Base-by-base conservation (phyloP, 495 filamentous ascomycete genomes). In the Aspergillus nanangensis region DNA sequence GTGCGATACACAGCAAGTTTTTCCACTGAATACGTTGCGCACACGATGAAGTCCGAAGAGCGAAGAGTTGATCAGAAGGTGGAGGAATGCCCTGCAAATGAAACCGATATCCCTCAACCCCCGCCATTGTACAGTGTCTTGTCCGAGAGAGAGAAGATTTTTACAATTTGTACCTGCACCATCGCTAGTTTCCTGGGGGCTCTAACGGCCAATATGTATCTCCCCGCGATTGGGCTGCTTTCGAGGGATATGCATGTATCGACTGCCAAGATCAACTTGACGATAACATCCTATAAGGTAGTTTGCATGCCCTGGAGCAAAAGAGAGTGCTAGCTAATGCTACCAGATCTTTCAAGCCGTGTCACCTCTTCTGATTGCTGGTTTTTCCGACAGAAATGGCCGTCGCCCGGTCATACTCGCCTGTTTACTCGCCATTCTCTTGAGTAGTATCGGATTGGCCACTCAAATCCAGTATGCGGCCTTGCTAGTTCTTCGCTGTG, bases 321-420 rank as follows among this genome's bases (percentile, higher is more conserved):
- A n/a, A n/a, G n/a, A n/a, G n/a, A n/a, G n/a, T n/a, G n/a, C n/a
- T n/a, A n/a, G n/a, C n/a, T n/a, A n/a, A n/a, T n/a, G n/a, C n/a
- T n/a, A n/a, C n/a, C 39, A 73, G 68, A 69, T 78, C 11, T 67
- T 76, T 19, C 74, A 78, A 57, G 76, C 65, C 7, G 45, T 81
- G 5, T 62, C 69, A 3, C 75, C 77, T 2, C 63, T 65, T 0
- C 62, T 81, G 42, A 65, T 71, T 4, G 75, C 60, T 7, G 59
- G 56, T 11, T 69, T 78, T 32, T 69, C 75, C 1, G 77, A 81
- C 52, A 51, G 44, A 8, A 42, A 67, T n/a, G 76, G 77, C 8
- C 63, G 77, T 3, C 63, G 76, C 0, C 71, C 69, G 4, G 64
- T 65, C 9, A 74, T 70, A 41, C 38, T 78, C 13, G 52, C 67